Evolutionary conservation across 129 eudicot genomes (phyloP).

Genomic region (Flaveria brownii): DNA sequence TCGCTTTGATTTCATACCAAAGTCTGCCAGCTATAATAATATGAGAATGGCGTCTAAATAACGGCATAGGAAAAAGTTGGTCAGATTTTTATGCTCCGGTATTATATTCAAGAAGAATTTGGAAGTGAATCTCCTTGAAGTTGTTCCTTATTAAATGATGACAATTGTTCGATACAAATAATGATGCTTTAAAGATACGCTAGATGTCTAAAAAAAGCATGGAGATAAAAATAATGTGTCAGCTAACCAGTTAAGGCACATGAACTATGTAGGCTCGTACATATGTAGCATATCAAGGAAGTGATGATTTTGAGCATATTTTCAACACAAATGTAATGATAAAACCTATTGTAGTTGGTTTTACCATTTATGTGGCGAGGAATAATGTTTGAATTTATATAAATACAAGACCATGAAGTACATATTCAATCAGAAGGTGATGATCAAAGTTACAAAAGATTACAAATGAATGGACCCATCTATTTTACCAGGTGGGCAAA

Average conservation of each 20-base stretch:
- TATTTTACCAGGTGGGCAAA: neutral
- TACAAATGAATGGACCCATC: neutral
- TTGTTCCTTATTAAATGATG: neutral
- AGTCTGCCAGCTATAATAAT: slow-evolving; percentile 4
- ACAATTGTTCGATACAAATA: neutral
- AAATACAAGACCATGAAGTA: neutral
- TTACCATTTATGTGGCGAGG: neutral
- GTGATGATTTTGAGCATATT: neutral
- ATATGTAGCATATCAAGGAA: neutral
- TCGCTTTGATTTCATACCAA: neutral
- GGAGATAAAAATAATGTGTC: neutral
- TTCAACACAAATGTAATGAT: neutral
- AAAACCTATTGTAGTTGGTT: neutral
- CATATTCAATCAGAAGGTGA: neutral
- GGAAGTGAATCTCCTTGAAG: neutral
- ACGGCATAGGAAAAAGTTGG: neutral
- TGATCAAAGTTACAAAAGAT: slow-evolving; percentile 5
- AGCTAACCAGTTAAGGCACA: neutral
- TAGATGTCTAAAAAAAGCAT: slow-evolving; percentile 1
- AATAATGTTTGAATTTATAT: neutral
- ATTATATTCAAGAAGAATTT: neutral
- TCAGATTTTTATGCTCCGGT: neutral
- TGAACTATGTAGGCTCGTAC: neutral
- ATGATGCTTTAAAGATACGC: neutral
- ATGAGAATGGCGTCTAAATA: neutral